phyloP scores from a whole-genome alignment of 78 protist genomes.

The Dictyostelium discoideum region dicty_2.7 NC_007089.4:3763001-3763500 shows the following conservation, averaged over 20 bases:
- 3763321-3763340: background rate
- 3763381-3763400: slow-evolving; percentile 4
- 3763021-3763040: background rate
- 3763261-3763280: slow-evolving; percentile 37
- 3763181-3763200: background rate
- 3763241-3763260: background rate
- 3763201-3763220: background rate
- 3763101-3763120: slow-evolving; percentile 33
- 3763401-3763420: background rate
- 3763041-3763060: background rate
- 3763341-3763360: slow-evolving; percentile 7
- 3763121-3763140: slow-evolving; percentile 28
- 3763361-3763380: slow-evolving; percentile 31
- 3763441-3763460: slow-evolving; percentile 40
- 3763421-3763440: slow-evolving; percentile 36
- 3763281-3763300: slow-evolving; percentile 40
- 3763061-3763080: slow-evolving; percentile 27
- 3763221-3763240: too few species aligned
- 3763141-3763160: slow-evolving; percentile 48
- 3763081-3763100: slow-evolving; percentile 54
- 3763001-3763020: slow-evolving; percentile 51
- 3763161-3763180: background rate
- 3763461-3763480: background rate
- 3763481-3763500: slow-evolving; percentile 62
- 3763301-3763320: slow-evolving; percentile 65